phyloP scores from a whole-genome alignment of 2,329 filamentous ascomycete species.

The Orbilia ellipsospora region DNA sequence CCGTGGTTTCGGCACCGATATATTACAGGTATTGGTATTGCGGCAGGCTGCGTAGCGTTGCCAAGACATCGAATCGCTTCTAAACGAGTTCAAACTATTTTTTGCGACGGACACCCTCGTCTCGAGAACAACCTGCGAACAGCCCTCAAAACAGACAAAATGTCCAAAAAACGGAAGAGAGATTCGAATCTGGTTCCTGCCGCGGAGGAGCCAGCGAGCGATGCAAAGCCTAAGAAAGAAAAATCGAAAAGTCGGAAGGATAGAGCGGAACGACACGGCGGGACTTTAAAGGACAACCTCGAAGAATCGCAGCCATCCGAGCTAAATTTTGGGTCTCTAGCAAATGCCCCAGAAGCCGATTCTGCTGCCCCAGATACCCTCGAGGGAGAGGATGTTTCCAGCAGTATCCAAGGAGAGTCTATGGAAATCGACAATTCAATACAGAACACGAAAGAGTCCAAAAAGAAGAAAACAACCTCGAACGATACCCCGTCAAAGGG shows the following conservation, averaged over 20 bases:
- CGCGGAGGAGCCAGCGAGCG: background rate
- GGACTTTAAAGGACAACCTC: background rate
- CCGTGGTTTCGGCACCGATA: too few relatives aligned
- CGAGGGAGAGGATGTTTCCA: background rate
- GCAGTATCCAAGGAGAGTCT: background rate
- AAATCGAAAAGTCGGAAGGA: slow-evolving; percentile 15
- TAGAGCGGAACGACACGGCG: background rate
- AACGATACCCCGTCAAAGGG: slow-evolving; percentile 34
- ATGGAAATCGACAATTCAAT: slow-evolving; percentile 20
- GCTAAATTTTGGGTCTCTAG: slow-evolving; percentile 26
- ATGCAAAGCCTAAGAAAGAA: slow-evolving; percentile 8
- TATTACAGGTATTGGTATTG: too few relatives aligned
- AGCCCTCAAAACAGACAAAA: slow-evolving; percentile 19
- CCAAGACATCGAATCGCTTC: background rate
- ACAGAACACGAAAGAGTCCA: slow-evolving; percentile 5
- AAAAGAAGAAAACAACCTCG: slow-evolving; percentile 13
- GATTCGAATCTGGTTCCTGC: slow-evolving; percentile 6
- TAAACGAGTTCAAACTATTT: slow-evolving; percentile 15
- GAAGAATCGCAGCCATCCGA: slow-evolving; percentile 3
- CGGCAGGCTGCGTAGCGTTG: background rate
- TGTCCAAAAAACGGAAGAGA: slow-evolving; percentile 56
- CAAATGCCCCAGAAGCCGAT: slow-evolving; percentile 1
- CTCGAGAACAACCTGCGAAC: slow-evolving; percentile 11
- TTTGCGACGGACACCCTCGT: slow-evolving; percentile 28
- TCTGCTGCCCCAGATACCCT: background rate